Evolutionary conservation across 2,329 filamentous ascomycete species (phyloP).

Genomic region (Colletotrichum horii): DNA sequence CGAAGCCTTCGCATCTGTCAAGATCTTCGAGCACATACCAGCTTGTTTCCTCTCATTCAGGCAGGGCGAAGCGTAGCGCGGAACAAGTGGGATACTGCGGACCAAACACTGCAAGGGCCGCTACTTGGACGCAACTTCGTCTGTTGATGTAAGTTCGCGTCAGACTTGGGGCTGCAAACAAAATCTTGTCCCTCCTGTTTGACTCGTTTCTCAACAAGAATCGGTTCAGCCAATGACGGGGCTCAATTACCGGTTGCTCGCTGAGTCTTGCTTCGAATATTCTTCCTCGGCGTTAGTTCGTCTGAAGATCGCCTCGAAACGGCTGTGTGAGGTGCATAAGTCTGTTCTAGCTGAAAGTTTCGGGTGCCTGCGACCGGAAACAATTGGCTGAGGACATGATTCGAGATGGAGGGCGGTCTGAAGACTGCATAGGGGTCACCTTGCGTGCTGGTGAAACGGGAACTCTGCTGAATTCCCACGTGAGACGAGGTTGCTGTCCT

Average conservation of each 20-base stretch:
- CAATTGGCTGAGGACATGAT: neutral
- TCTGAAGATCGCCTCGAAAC: conserved; percentile 1
- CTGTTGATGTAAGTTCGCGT: neutral
- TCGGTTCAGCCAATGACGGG: neutral
- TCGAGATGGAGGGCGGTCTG: neutral
- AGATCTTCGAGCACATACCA: neutral
- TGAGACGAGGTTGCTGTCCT: neutral
- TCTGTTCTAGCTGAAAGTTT: neutral
- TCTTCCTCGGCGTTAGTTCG: neutral
- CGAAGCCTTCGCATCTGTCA: neutral
- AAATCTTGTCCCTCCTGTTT: neutral
- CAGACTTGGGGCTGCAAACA: neutral
- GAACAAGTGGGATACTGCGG: neutral
- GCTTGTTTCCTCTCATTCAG: neutral
- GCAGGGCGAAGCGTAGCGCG: neutral
- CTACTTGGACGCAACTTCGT: neutral
- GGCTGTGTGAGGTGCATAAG: conserved; percentile 2
- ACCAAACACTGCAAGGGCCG: neutral
- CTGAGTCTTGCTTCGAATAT: neutral
- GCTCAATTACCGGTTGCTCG: neutral
- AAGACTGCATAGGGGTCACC: neutral
- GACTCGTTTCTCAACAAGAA: neutral
- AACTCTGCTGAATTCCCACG: neutral
- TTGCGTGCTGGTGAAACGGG: neutral
- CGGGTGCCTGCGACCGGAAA: neutral